These are phyloP conservation scores for Perkinsus marinus DNA, from an alignment of 169 alveolate species.

Conservation along the genomic window DNA sequence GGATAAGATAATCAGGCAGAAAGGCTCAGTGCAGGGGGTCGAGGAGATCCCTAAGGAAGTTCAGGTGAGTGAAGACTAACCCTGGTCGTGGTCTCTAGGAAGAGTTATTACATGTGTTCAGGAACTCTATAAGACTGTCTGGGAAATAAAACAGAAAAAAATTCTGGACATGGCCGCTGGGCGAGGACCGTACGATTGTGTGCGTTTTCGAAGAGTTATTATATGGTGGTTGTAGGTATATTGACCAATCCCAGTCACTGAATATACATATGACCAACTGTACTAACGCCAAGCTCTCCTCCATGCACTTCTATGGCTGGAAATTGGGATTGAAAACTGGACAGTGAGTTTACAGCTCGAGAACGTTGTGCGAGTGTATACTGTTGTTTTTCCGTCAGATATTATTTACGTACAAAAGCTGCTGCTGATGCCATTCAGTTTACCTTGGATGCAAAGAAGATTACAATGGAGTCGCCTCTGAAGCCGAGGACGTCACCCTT, in stretches of 20 bases:
- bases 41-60: conserved; percentile 77
- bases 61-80: conserved; percentile 30
- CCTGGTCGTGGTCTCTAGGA: neutral
- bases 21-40: conserved; percentile 85
- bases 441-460: conserved; percentile 71
- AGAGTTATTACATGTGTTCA: neutral
- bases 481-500: neutral
- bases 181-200: conserved; percentile 81
- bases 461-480: conserved; percentile 29
- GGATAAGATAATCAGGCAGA: conserved; percentile 80
- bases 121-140: conserved; percentile 81
- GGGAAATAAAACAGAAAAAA: conserved; percentile 94
- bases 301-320: conserved; percentile 98
- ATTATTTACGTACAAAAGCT: conserved; percentile 90
- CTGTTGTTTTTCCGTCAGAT: conserved; percentile 11
- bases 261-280: conserved; percentile 90
- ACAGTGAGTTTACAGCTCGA: conserved; percentile 11
- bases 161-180: conserved; percentile 94
- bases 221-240: neutral
- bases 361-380: neutral
- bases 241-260: conserved; percentile 72
- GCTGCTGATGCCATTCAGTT: conserved; percentile 96
- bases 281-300: conserved; percentile 80
- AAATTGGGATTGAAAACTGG: conserved; percentile 93
- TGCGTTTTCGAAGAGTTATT: too few relatives aligned